Percentiles rank a stretch among this genome's conserved stretches.
Evolutionary conservation across 192 early-diverging fungal species (phyloP).

Genomic region (Mortierella claussenii): DNA sequence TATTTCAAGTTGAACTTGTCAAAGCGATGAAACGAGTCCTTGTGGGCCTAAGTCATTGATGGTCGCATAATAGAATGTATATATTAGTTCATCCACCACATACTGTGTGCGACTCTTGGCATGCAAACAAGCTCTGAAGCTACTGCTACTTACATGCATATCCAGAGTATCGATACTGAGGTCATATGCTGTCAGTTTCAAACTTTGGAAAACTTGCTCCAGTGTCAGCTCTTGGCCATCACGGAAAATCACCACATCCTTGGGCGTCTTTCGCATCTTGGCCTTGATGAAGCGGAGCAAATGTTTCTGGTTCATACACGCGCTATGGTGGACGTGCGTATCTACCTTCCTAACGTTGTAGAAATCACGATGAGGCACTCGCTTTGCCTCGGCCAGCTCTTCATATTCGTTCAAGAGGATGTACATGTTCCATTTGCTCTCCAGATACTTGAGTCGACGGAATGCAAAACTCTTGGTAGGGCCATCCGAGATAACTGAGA

Average conservation of each 20-base stretch:
- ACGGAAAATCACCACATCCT: slow-evolving; percentile 87
- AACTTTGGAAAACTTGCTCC: slow-evolving; percentile 85
- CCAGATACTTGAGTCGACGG: slow-evolving; percentile 88
- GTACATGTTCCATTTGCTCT: slow-evolving; percentile 95
- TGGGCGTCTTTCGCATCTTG: slow-evolving; percentile 80
- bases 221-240: slow-evolving; percentile 87
- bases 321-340: slow-evolving; percentile 93
- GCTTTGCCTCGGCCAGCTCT: slow-evolving; percentile 91
- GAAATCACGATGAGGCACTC: slow-evolving; percentile 93
- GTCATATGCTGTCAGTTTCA: slow-evolving; percentile 94
- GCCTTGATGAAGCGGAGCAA: slow-evolving; percentile 94
- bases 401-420: slow-evolving; percentile 92
- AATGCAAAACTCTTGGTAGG: slow-evolving; percentile 95
- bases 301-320: slow-evolving; percentile 98
- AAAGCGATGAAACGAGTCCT: slow-evolving; percentile 95
- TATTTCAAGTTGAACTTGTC: slow-evolving; percentile 99
- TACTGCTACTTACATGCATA: slow-evolving; percentile 85
- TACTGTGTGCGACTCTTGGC: too few relatives aligned
- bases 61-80: too few relatives aligned
- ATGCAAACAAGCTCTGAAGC: too few relatives aligned
- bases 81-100: too few relatives aligned
- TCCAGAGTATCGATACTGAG: slow-evolving; percentile 94
- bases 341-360: slow-evolving; percentile 99
- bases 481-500: slow-evolving; percentile 83
- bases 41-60: slow-evolving; percentile 83